Evolutionary conservation across 805 yeast species (phyloP).

Genomic region (Myxozyma geophila): DNA sequence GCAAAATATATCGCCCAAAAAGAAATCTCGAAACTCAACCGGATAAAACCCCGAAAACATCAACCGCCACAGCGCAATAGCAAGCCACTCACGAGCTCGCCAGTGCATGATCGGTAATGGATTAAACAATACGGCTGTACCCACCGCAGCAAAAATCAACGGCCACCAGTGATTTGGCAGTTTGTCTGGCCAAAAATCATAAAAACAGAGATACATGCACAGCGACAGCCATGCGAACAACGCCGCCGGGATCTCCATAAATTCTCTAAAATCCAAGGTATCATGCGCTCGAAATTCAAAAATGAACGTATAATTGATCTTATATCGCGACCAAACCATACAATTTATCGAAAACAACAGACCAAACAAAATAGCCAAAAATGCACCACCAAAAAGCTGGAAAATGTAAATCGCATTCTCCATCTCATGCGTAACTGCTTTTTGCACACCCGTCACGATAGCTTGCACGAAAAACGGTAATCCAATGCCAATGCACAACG

Average conservation of each 20-base stretch:
- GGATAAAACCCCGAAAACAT: conserved; percentile 85
- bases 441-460: conserved; percentile 54
- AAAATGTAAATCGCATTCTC: conserved; percentile 66
- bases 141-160: conserved; percentile 67
- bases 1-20: conserved; percentile 87
- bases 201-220: conserved; percentile 76
- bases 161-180: conserved; percentile 79
- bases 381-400: conserved; percentile 94
- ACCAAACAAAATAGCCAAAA: conserved; percentile 63
- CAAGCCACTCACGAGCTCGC: conserved; percentile 77
- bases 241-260: conserved; percentile 64
- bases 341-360: conserved; percentile 71
- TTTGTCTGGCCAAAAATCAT: conserved; percentile 62
- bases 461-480: conserved; percentile 70
- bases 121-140: conserved; percentile 55
- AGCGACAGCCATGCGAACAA: conserved; percentile 61
- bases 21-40: conserved; percentile 93
- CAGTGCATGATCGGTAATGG: conserved; percentile 65
- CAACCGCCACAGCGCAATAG: conserved; percentile 71
- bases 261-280: conserved; percentile 68
- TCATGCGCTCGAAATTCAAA: conserved; percentile 81
- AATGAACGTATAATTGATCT: conserved; percentile 88
- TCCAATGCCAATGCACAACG: conserved; percentile 70
- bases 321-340: conserved; percentile 69
- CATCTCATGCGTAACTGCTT: conserved; percentile 43